phyloP scores from a whole-genome alignment of 2,329 filamentous ascomycete genomes.

The Trichoderma sp. region DNA sequence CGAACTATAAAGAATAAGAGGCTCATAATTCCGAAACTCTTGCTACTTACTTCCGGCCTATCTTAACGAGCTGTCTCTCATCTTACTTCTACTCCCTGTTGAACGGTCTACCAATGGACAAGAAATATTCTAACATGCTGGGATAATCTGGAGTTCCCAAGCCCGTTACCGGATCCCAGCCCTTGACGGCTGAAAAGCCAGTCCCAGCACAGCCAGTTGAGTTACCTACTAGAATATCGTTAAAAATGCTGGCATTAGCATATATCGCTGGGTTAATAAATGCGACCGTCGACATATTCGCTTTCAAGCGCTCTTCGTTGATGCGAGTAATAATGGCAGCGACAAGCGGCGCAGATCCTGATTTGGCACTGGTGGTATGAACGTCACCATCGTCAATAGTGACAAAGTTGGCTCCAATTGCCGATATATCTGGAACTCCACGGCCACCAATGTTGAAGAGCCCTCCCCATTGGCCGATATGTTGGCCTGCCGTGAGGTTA shows the following conservation, averaged over 20 bases:
- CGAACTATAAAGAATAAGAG: neutral
- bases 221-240: neutral
- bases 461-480: conserved; percentile 46
- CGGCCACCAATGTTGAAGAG: conserved; percentile 49
- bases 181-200: neutral
- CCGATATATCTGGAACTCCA: conserved; percentile 52
- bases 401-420: conserved; percentile 48
- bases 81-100: neutral
- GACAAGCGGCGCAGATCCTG: conserved; percentile 40
- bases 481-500: conserved; percentile 33
- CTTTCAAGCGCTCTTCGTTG: conserved; percentile 34
- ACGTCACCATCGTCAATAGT: conserved; percentile 49
- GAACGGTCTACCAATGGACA: neutral
- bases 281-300: conserved; percentile 30
- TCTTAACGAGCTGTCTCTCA: neutral
- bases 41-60: neutral
- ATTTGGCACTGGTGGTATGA: conserved; percentile 53
- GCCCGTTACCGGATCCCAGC: conserved; percentile 12
- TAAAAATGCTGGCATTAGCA: conserved; percentile 1
- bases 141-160: conserved; percentile 11
- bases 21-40: neutral
- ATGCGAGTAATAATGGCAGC: conserved; percentile 38
- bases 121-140: conserved; percentile 9
- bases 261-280: conserved; percentile 18
- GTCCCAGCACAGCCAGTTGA: neutral